These are phyloP conservation scores for Psidium friedrichsthalianum DNA, from an alignment of 345 rosid species.

Conservation along the genomic window DNA sequence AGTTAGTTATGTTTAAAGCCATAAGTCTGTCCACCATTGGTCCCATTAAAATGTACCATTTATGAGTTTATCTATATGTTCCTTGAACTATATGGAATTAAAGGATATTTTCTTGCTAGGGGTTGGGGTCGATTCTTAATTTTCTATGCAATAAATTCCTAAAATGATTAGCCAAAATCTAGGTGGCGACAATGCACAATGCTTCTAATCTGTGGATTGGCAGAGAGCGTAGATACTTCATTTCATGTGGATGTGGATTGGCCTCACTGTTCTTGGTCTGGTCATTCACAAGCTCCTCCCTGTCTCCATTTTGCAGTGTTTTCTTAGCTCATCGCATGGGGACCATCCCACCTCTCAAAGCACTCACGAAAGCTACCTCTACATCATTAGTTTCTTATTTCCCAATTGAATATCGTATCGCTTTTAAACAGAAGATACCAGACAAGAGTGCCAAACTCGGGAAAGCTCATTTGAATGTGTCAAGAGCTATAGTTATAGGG, in stretches of 20 bases:
- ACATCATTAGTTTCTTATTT: neutral
- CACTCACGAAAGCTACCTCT: neutral
- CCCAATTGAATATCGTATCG: neutral
- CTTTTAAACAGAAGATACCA: neutral
- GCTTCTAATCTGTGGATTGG: neutral
- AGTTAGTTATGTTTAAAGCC: no score
- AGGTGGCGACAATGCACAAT: no score
- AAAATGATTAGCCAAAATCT: no score
- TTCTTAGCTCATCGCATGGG: neutral
- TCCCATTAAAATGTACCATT: no score
- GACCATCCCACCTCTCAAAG: neutral
- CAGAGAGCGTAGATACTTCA: neutral
- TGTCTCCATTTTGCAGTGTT: neutral
- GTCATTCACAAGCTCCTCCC: neutral
- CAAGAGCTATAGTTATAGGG: neutral
- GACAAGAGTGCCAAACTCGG: neutral
- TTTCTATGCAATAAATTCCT: no score
- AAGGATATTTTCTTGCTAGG: no score
- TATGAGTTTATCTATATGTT: no score
- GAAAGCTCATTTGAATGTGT: neutral
- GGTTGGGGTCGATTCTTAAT: no score
- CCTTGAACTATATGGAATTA: no score
- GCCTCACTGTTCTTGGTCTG: neutral
- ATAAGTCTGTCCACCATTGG: no score
- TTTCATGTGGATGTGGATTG: neutral